Percentiles rank a stretch among this genome's conserved stretches.
phyloP scores from a whole-genome alignment of 495 filamentous ascomycete species.

The Penicilliopsis zonata region DNA sequence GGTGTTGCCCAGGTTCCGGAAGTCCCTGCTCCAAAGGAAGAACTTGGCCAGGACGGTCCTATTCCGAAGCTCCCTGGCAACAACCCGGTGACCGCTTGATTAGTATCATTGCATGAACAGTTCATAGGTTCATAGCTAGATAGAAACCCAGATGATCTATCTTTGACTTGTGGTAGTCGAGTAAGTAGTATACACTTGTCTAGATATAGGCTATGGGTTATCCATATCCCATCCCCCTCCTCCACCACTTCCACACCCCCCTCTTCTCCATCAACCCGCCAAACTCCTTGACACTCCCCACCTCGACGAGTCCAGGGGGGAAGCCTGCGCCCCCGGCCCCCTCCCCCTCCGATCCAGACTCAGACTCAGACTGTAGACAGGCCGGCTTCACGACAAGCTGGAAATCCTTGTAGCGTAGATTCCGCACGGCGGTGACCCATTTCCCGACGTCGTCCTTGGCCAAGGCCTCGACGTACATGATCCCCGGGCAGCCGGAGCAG shows the following conservation, averaged over 20 bases:
- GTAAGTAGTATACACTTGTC: no score
- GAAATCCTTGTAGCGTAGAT: constrained; percentile 38
- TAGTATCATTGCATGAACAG: no score
- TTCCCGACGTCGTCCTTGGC: constrained; percentile 35
- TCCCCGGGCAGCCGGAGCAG: constrained; percentile 53
- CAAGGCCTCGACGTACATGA: constrained; percentile 64
- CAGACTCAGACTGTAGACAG: constrained; percentile 3
- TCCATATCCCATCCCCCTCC: constrained; percentile 37
- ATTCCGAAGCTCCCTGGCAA: constrained; percentile 7
- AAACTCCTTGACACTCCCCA: constrained; percentile 37
- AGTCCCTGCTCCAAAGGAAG: constrained; percentile 4
- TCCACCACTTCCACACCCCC: constrained; percentile 37
- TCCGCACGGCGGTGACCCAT: constrained; percentile 46
- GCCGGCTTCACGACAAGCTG: constrained; percentile 30
- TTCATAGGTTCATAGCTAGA: no score
- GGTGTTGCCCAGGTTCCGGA: constrained; percentile 3
- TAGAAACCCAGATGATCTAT: no score
- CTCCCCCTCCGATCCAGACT: neutral
- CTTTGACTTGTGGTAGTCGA: no score
- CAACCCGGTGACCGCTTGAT: constrained; percentile 8
- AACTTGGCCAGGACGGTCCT: constrained; percentile 9
- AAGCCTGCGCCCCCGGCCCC: neutral
- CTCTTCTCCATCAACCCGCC: constrained; percentile 26
- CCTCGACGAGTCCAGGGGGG: constrained; percentile 21
- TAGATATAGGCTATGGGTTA: neutral